phyloP scores from a whole-genome alignment of 805 yeast species.

The Lipomyces starkeyi region DNA sequence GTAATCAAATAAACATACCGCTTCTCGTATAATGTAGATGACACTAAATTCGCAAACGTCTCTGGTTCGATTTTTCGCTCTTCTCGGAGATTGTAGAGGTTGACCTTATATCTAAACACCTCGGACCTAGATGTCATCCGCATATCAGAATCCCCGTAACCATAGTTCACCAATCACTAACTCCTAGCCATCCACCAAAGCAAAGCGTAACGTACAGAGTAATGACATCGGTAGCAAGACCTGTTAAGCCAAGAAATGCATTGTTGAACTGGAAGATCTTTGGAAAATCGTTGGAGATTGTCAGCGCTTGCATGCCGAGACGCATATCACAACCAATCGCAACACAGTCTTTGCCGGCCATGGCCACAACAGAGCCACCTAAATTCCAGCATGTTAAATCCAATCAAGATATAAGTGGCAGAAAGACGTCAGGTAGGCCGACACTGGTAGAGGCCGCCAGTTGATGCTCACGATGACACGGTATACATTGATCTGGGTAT shows the following conservation, averaged over 20 bases:
- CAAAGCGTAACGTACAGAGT: conserved; percentile 57
- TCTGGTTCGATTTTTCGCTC: conserved; percentile 92
- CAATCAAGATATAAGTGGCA: no score
- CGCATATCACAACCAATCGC: conserved; percentile 97
- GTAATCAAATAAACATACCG: conserved; percentile 55
- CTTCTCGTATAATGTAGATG: conserved; percentile 85
- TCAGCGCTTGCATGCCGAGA: conserved; percentile 90
- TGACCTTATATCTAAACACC: conserved; percentile 80
- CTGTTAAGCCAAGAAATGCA: conserved; percentile 89
- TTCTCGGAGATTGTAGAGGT: conserved; percentile 86
- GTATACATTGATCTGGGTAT: neutral
- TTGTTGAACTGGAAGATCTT: conserved; percentile 80
- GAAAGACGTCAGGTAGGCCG: neutral
- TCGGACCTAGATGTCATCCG: conserved; percentile 53
- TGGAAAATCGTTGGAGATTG: conserved; percentile 90
- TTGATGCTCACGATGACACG: neutral
- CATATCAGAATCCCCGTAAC: neutral
- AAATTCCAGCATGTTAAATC: neutral
- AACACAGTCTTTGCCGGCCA: conserved; percentile 98
- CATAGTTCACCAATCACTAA: neutral
- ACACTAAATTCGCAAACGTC: conserved; percentile 89
- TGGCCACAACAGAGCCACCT: conserved; percentile 97
- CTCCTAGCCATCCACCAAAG: neutral
- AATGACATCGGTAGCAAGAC: conserved; percentile 91
- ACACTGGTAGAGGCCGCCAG: neutral